These are phyloP conservation scores for Acorus calamus DNA, from an alignment of 106 monocot species.

Conservation along the genomic window DNA sequence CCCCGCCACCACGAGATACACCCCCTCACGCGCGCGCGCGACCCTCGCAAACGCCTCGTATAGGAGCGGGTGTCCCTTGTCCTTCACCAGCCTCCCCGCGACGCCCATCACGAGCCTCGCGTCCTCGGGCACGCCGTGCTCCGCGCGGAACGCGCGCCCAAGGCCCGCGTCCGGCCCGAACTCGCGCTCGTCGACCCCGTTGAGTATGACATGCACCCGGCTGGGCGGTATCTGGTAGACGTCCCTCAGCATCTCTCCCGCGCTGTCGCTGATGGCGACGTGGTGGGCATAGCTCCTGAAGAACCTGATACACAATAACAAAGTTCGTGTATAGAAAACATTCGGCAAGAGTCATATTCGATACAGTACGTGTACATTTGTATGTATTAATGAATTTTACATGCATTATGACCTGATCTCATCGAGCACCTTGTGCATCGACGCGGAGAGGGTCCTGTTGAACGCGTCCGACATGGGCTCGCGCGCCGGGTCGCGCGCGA, in stretches of 20 bases:
- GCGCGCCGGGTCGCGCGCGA: conserved; percentile 31
- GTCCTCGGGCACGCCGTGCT: conserved; percentile 48
- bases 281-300: conserved; percentile 87
- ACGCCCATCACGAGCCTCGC: conserved; percentile 68
- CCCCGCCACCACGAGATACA: conserved; percentile 70
- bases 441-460: conserved; percentile 29
- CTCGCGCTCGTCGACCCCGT: conserved; percentile 76
- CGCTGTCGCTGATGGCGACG: conserved; percentile 78
- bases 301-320: conserved; percentile 23
- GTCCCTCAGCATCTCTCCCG: conserved; percentile 86
- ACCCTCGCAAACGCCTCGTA: conserved; percentile 61
- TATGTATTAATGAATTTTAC: too few species aligned
- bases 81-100: conserved; percentile 80
- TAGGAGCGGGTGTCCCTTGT: conserved; percentile 89
- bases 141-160: conserved; percentile 33
- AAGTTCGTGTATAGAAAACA: too few species aligned
- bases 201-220: conserved; percentile 91
- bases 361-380: too few species aligned
- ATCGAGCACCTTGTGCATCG: conserved; percentile 55
- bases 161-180: conserved; percentile 45
- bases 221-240: conserved; percentile 72
- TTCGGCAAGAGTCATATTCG: too few species aligned
- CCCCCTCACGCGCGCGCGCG: conserved; percentile 16
- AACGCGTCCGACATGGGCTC: conserved; percentile 44
- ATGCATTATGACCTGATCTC: conserved; percentile 28